These are phyloP conservation scores for Zygosaccharomyces siamensis DNA, from an alignment of 805 yeast species.

Conservation along the genomic window DNA sequence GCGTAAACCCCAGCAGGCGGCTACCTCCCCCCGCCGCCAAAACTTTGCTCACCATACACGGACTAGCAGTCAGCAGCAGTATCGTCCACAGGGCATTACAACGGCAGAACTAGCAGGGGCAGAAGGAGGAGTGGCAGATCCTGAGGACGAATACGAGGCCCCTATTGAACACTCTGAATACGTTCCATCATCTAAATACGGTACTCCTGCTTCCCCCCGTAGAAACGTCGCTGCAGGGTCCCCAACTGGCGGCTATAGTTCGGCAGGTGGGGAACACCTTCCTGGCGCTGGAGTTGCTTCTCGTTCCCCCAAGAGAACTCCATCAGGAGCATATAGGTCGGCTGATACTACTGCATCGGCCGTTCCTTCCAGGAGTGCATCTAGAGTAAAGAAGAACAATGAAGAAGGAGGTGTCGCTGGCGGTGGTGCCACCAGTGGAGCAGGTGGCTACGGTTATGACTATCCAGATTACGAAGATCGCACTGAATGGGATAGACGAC, in stretches of 20 bases:
- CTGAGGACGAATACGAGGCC: background rate
- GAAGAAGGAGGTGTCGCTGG: background rate
- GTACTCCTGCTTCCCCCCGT: slow-evolving; percentile 4
- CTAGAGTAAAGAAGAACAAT: background rate
- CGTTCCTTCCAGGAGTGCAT: background rate
- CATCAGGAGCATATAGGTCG: background rate
- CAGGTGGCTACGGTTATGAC: background rate
- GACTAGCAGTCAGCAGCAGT: background rate
- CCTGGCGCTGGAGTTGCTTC: background rate
- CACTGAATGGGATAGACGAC: background rate
- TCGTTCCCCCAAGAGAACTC: background rate
- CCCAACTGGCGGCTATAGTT: background rate
- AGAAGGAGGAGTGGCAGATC: background rate
- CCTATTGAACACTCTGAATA: background rate
- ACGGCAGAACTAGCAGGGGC: background rate
- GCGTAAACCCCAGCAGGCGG: background rate
- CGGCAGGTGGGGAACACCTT: background rate
- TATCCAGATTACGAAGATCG: slow-evolving; percentile 1
- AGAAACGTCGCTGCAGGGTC: background rate
- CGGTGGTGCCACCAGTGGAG: background rate
- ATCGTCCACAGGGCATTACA: background rate
- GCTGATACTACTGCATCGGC: background rate
- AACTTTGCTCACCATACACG: background rate
- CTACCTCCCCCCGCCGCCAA: background rate
- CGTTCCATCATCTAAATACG: slow-evolving; percentile 4